phyloP scores from a whole-genome alignment of 257 asterid genomes.

The Lycium ferocissimum region DNA sequence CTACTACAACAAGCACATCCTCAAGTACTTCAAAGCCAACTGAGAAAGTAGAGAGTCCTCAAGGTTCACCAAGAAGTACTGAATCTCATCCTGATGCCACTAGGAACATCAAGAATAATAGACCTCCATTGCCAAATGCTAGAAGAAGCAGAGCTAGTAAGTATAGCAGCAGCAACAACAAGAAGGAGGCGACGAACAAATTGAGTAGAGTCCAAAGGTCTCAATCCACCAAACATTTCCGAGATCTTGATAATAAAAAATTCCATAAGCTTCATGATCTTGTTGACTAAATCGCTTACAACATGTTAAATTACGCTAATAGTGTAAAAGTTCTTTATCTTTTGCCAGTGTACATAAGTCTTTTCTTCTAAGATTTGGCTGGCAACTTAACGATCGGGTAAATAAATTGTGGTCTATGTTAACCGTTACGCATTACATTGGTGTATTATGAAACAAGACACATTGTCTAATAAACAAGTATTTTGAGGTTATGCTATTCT shows the following conservation, averaged over 20 bases:
- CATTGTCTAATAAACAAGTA: neutral
- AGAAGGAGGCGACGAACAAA: conserved; percentile 41
- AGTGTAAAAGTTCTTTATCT: neutral
- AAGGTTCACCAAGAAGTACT: conserved; percentile 40
- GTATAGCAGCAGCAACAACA: conserved; percentile 26
- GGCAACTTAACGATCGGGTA: neutral
- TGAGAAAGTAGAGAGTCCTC: conserved; percentile 35
- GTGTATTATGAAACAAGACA: neutral
- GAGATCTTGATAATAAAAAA: conserved; percentile 44
- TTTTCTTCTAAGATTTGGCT: neutral
- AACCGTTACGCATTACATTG: neutral
- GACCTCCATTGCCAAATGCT: conserved; percentile 51
- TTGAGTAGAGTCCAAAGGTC: conserved; percentile 56
- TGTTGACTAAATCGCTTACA: conserved; percentile 29
- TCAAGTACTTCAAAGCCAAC: conserved; percentile 53
- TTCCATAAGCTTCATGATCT: conserved; percentile 43
- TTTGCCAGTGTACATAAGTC: neutral
- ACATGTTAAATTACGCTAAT: neutral
- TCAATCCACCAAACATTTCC: conserved; percentile 57
- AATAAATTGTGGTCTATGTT: neutral
- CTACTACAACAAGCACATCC: conserved; percentile 52
- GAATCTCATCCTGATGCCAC: conserved; percentile 48
- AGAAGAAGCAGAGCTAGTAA: conserved; percentile 34
- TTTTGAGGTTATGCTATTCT: neutral
- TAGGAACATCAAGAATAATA: conserved; percentile 51